Evolutionary conservation across 345 rosid genomes (phyloP).

Genomic region (Eucalyptus viminalis): DNA sequence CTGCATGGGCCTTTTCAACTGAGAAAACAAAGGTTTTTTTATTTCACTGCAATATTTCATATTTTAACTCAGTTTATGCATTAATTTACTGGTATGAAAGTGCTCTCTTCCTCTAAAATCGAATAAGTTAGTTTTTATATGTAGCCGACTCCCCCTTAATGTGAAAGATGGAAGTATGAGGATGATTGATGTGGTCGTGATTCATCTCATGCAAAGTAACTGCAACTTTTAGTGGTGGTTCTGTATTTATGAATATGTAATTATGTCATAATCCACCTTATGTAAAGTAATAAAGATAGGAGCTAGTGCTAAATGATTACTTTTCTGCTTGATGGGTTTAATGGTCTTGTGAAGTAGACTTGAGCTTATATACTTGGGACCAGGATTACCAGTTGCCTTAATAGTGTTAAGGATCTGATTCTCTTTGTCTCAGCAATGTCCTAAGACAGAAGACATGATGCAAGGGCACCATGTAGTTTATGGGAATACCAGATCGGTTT

Average conservation of each 20-base stretch:
- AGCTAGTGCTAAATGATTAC: background rate
- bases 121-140: background rate
- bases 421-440: background rate
- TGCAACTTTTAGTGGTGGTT: background rate
- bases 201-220: background rate
- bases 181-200: background rate
- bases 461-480: background rate
- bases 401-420: background rate
- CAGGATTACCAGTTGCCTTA: background rate
- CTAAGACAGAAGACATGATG: background rate
- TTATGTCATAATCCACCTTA: background rate
- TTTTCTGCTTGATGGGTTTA: background rate
- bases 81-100: background rate
- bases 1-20: conserved; percentile 68
- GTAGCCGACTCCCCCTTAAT: background rate
- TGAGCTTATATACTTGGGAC: background rate
- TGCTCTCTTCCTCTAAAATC: background rate
- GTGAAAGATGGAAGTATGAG: background rate
- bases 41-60: background rate
- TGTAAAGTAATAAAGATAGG: background rate
- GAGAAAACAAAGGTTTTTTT: conserved; percentile 76
- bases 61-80: background rate
- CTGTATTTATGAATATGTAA: background rate
- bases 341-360: background rate
- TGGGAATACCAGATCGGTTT: background rate